Evolutionary conservation across 176 grass and related monocot species (phyloP).

Genomic region (Bromus sterilis): DNA sequence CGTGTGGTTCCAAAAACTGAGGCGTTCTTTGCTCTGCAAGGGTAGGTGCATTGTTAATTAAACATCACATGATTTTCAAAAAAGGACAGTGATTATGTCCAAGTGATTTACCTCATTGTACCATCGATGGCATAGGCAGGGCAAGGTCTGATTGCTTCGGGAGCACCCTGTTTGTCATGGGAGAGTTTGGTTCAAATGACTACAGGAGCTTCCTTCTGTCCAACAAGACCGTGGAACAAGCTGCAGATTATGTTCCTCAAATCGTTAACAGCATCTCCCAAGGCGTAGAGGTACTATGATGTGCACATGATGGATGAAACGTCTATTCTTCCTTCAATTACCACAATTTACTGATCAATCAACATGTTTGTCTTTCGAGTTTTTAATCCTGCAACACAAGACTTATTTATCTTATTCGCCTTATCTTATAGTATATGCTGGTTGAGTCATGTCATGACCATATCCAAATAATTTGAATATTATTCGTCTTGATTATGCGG

Average conservation of each 20-base stretch:
- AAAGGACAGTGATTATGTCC: neutral
- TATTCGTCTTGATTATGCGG: neutral
- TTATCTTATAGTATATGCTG: too few species aligned
- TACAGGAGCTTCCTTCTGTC: constrained; percentile 6
- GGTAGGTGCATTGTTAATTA: constrained; percentile 18
- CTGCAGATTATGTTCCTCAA: constrained; percentile 15
- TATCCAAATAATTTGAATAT: neutral
- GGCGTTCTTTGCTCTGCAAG: constrained; percentile 41
- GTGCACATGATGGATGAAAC: neutral
- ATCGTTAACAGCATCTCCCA: constrained; percentile 16
- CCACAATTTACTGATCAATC: neutral
- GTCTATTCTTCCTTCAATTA: neutral
- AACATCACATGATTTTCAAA: neutral
- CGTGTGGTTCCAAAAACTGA: constrained; percentile 35
- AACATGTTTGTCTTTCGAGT: neutral
- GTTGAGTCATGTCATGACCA: neutral
- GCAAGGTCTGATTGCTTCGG: constrained; percentile 4
- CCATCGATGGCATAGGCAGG: neutral
- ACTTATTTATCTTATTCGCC: neutral
- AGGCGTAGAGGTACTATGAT: constrained; percentile 25
- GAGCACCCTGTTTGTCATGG: constrained; percentile 29
- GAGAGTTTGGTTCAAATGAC: constrained; percentile 36
- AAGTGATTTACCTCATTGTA: neutral
- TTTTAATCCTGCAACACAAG: neutral
- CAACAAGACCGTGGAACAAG: constrained; percentile 2